These are phyloP conservation scores for Mitragyna speciosa DNA, from an alignment of 257 asterid genomes.

Conservation along the genomic window DNA sequence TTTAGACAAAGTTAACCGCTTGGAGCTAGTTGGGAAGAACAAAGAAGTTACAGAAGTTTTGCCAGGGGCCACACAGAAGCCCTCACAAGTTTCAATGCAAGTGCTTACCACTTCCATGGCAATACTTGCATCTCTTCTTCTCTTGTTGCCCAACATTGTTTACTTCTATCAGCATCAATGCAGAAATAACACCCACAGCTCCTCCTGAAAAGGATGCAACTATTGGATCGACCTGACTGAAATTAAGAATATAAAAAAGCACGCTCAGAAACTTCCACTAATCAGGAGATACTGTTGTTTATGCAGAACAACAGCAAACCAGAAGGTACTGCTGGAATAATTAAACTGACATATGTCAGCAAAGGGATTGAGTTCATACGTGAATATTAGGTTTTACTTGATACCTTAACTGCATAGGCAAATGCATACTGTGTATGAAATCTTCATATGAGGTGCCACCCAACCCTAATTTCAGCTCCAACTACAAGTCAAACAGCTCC, in stretches of 20 bases:
- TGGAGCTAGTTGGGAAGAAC: not conserved
- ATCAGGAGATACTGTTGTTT: not conserved
- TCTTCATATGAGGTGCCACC: conserved; percentile 91
- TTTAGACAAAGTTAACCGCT: no score
- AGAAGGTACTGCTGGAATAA: not conserved
- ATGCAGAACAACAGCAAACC: not conserved
- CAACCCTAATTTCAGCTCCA: conserved; percentile 82
- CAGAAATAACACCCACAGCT: conserved; percentile 90
- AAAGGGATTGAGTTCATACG: not conserved
- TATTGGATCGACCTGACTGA: conserved; percentile 93
- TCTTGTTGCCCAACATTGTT: conserved; percentile 88
- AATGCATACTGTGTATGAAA: conserved; percentile 67
- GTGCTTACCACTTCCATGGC: conserved; percentile 79
- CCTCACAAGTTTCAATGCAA: not conserved
- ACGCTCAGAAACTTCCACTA: conserved; percentile 1
- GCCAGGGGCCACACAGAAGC: not conserved
- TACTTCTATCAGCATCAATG: conserved; percentile 77
- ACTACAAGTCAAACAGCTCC: conserved; percentile 46
- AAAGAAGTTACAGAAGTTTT: not conserved
- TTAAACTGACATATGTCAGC: not conserved
- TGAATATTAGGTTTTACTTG: conserved; percentile 3
- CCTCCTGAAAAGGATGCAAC: conserved; percentile 99
- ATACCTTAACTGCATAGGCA: conserved; percentile 88
- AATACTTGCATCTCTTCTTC: conserved; percentile 88
- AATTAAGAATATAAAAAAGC: conserved; percentile 17